Evolutionary conservation across 768 basidiomycete genomes (phyloP).

Genomic region (Rhodotorula babjevae): DNA sequence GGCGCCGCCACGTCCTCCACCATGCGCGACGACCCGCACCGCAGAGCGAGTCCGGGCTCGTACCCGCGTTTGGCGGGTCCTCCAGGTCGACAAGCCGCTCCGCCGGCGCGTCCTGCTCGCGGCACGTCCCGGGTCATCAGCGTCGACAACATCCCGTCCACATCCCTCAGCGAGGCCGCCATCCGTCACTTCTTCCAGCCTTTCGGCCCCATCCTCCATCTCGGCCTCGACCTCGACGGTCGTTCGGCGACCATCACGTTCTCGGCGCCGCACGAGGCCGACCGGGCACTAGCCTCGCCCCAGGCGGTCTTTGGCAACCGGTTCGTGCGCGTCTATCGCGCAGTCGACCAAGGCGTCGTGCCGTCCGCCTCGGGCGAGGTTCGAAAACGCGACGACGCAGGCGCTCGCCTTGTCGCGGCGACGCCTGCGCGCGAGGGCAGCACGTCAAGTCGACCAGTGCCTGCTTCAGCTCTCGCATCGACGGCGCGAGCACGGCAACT

Average conservation of each 20-base stretch:
- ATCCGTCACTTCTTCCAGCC: constrained; percentile 86
- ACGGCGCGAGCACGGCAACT: constrained; percentile 40
- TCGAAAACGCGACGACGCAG: background rate
- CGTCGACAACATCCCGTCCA: constrained; percentile 87
- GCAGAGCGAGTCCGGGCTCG: constrained; percentile 4
- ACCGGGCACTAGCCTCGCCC: constrained; percentile 83
- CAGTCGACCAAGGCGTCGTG: constrained; percentile 46
- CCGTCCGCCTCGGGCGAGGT: no score
- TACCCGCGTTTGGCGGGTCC: background rate
- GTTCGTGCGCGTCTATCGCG: constrained; percentile 95
- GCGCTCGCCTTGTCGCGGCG: constrained; percentile 17
- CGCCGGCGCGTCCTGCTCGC: background rate
- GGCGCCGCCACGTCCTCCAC: no score
- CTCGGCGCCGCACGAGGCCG: constrained; percentile 81
- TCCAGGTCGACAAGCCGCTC: background rate
- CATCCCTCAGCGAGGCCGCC: constrained; percentile 67
- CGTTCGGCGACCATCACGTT: constrained; percentile 48
- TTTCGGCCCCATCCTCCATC: constrained; percentile 87
- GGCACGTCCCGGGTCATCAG: constrained; percentile 74
- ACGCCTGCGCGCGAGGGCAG: background rate
- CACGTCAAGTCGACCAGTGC: no score
- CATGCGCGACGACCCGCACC: no score
- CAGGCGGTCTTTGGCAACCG: constrained; percentile 92
- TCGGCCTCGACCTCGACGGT: constrained; percentile 65
- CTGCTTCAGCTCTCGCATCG: no score